Evolutionary conservation across 352 stramenopile species (phyloP), one percentile per base, ranked within the genome.

Genomic region (Phytophthora gonapodyides): DNA sequence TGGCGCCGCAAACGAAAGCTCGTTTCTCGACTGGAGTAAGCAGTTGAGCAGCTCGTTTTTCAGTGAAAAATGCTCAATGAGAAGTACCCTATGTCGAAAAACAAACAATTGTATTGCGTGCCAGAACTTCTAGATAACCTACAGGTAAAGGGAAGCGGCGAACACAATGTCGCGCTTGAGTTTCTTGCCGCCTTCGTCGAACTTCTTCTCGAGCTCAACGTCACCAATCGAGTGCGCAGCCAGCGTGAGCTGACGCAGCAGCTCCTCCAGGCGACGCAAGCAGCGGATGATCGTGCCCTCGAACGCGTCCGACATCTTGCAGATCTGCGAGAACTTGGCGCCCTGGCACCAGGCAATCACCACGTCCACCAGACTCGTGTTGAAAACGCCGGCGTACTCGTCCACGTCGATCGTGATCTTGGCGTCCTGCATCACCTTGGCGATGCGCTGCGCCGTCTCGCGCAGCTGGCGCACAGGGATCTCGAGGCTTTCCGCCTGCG

Each of bases 151-250:
- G 36, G 96, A 99, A 46, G 93, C 97, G n/a, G 91, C 97, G 88
- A 99, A 99, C 11, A 99, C 97, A 76, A 99, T 99, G 69, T 99
- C 98, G 50, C 98, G 91, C 77, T 98, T 98, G 67, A 99, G 96
- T 56, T 98, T 94, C 68, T 98, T 97, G 64, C 93, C 88, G 41
- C 94, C 96, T 59, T 98, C 94, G 33, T 98, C 93, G 63, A 99
- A 99, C 76, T 99, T 99, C 44, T 94, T 89, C 78, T 98, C 88
- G 3, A 99, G 83, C 62, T 98, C 95, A 19, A 96, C 78, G 69
- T 99, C 98, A 11, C 98, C 98, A 59, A 99, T 99, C 31, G 94
- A 94, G 71, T 97, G 93, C 12, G 96, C 87, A n/a, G 97, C 97
- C 53, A 89, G 80, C 37, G 92, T 90, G 42, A 99, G 86, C 73